Evolutionary conservation across 2,329 filamentous ascomycete species (phyloP).

Genomic region (Colletotrichum cuscutae): DNA sequence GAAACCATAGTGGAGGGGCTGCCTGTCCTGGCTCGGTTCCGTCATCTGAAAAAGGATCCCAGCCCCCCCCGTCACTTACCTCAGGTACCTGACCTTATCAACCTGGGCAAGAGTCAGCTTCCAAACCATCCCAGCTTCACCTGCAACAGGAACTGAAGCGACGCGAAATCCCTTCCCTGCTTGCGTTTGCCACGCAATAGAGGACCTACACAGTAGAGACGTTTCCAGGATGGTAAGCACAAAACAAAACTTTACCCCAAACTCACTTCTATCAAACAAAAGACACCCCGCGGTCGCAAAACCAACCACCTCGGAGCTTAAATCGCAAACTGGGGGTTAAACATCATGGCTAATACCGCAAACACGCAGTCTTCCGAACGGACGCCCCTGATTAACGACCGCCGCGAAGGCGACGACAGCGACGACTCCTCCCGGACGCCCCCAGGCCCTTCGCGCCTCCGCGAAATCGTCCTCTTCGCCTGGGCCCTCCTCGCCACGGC

Average conservation of each 20-base stretch:
- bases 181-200: background rate
- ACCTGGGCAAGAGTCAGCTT: slow-evolving; percentile 4
- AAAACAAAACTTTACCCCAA: background rate
- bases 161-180: background rate
- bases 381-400: slow-evolving; percentile 54
- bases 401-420: slow-evolving; percentile 40
- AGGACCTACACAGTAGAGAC: background rate
- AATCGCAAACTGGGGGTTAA: background rate
- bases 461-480: slow-evolving; percentile 79
- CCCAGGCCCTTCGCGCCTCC: slow-evolving; percentile 56
- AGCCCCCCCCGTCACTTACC: background rate
- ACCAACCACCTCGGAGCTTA: no score
- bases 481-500: slow-evolving; percentile 88
- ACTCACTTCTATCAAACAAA: background rate
- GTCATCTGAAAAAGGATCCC: no score
- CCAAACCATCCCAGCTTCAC: background rate
- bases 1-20: background rate
- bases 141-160: slow-evolving; percentile 23
- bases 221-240: slow-evolving; percentile 14
- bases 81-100: slow-evolving; percentile 16
- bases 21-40: background rate
- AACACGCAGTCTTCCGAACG: slow-evolving; percentile 57
- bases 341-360: slow-evolving; percentile 23
- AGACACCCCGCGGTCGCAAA: no score
- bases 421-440: slow-evolving; percentile 12